phyloP scores from a whole-genome alignment of 345 rosid genomes.

The Ceriops zippeliana region DNA sequence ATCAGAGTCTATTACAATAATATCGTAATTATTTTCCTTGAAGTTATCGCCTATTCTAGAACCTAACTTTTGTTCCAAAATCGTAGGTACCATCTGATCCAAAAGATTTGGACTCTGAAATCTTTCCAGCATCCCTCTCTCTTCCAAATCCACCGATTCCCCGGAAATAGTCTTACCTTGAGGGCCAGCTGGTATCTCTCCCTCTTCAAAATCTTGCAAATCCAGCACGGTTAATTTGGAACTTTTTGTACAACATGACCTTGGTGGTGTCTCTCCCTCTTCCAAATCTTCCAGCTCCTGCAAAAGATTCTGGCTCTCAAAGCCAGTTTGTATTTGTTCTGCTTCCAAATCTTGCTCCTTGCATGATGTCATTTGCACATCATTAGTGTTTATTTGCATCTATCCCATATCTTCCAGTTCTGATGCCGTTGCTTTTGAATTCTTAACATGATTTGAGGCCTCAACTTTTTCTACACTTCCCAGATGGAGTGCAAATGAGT shows the following conservation, averaged over 20 bases:
- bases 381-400: not conserved
- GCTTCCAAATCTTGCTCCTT: constrained; percentile 1
- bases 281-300: not conserved
- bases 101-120: not conserved
- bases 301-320: not conserved
- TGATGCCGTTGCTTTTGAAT: not conserved
- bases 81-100: not conserved
- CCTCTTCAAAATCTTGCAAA: not conserved
- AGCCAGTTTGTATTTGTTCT: not conserved
- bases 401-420: constrained; percentile 1
- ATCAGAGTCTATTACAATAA: constrained; percentile 1
- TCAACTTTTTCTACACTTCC: not conserved
- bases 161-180: too few species aligned
- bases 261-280: constrained; percentile 8
- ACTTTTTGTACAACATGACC: too few species aligned
- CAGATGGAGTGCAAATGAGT: not conserved
- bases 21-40: not conserved
- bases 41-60: not conserved
- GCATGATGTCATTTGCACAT: not conserved
- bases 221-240: not conserved
- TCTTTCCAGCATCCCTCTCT: not conserved
- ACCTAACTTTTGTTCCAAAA: not conserved
- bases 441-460: constrained; percentile 8
- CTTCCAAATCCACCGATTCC: not conserved
- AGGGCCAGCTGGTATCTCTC: not conserved